Percentiles rank a stretch among this genome's conserved stretches.
Conservation (phyloP, 2,329 filamentous ascomycete species). For the Teratosphaeria gauchensis region DNA sequence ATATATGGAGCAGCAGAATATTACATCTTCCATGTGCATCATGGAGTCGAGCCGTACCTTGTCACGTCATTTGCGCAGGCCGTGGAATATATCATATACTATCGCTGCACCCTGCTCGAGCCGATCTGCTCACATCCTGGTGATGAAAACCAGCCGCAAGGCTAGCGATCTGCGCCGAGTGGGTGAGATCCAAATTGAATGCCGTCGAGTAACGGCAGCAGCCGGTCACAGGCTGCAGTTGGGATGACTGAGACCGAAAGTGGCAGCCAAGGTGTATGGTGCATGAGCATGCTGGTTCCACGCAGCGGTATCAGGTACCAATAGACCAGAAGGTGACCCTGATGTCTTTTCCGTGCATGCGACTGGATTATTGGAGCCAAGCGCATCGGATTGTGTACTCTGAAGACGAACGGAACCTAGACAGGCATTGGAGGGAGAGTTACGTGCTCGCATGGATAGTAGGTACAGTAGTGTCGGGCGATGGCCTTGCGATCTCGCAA, state of each 20-base stretch:
- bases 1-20: neutral
- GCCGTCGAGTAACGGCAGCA: too few relatives aligned
- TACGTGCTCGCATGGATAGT: neutral
- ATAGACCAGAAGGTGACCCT: too few relatives aligned
- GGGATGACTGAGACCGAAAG: neutral
- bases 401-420: too few relatives aligned
- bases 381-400: neutral
- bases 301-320: too few relatives aligned
- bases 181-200: too few relatives aligned
- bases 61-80: neutral
- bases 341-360: neutral
- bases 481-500: neutral
- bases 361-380: neutral
- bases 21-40: neutral
- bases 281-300: neutral
- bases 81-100: neutral
- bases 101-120: neutral
- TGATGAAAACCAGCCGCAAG: neutral
- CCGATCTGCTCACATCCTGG: neutral
- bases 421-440: too few relatives aligned
- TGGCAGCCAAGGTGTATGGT: neutral
- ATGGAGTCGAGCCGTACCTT: neutral
- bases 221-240: neutral
- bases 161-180: neutral
- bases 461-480: neutral